Evolutionary conservation across 306 rosid genomes (phyloP).

Genomic region (Quercus ilex): DNA sequence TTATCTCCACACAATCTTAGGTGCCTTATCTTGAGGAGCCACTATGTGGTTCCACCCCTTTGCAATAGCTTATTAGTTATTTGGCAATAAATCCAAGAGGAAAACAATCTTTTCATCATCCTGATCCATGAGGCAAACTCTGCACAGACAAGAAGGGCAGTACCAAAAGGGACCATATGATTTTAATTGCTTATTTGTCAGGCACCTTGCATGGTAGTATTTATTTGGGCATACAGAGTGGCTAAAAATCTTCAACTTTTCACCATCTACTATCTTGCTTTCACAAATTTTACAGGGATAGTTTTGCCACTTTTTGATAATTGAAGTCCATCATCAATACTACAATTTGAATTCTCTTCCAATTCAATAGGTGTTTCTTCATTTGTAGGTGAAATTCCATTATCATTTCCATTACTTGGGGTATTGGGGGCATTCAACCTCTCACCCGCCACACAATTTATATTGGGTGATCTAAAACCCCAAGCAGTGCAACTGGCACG

Average conservation of each 20-base stretch:
- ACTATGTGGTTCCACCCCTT: not conserved
- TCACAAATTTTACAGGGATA: conserved; percentile 60
- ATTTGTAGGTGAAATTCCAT: conserved; percentile 38
- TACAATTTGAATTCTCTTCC: conserved; percentile 49
- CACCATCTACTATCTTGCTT: conserved; percentile 38
- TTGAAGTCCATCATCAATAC: conserved; percentile 41
- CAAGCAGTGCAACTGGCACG: conserved; percentile 57
- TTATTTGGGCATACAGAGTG: conserved; percentile 52
- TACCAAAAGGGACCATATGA: conserved; percentile 60
- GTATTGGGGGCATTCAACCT: conserved; percentile 47
- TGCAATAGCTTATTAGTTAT: not conserved
- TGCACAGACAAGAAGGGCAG: conserved; percentile 91
- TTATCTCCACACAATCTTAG: no score
- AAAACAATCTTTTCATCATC: conserved; percentile 62
- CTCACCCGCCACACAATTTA: conserved; percentile 69
- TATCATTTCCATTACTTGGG: conserved; percentile 30
- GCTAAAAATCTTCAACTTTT: conserved; percentile 41
- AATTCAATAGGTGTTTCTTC: conserved; percentile 38
- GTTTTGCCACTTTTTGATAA: conserved; percentile 13
- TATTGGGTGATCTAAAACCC: conserved; percentile 61
- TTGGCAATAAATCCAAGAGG: not conserved
- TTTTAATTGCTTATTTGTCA: conserved; percentile 57
- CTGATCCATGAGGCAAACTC: conserved; percentile 56
- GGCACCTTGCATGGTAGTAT: conserved; percentile 73
- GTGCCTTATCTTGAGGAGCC: no score